Evolutionary conservation across 139 green algal genomes (phyloP), one percentile per base, ranked within the genome.

Genomic region (Chlamydomonas asymmetrica): DNA sequence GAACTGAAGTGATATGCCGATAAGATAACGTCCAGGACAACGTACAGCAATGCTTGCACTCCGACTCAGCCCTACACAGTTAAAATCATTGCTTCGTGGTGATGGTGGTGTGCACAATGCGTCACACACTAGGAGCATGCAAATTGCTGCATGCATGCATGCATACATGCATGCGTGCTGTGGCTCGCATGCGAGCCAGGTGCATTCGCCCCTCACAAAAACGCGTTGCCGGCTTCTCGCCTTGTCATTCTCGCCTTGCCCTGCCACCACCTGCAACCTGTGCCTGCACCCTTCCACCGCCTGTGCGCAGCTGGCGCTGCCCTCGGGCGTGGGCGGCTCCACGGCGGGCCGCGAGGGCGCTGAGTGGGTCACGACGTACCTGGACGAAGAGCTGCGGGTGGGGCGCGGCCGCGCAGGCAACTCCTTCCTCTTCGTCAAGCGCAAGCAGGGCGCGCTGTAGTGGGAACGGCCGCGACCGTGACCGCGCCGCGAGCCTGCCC

Each of bases 341-440:
- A 59, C 59, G 13, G 40, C 71, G 56, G 29, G 23, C 4, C 49
- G 79, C 2, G n/a, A 27, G 18, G 80, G 80, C 0, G 80, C 80
- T n/a, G 63, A 73, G 29, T 85, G 80, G 80, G 39, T 71, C 29
- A 85, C 80, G 8, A 79, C 74, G 13, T 85, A 75, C 63, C 32
- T 78, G 8, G 80, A 85, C 59, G 49, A 75, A 9, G 74, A 81
- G 7, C 40, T 79, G 40, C 60, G 80, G 22, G 32, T 85, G 18
- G 80, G 80, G 4, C 64, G 60, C 5, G 74, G 74, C 34, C 66
- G 54, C 35, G 39, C 68, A 31, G 74, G 74, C 32, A 80, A 85
- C 67, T 63, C 65, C 27, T 85, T 85, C 73, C 56, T 81, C 20
- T 85, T 85, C 60, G 59, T n/a, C n/a, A n/a, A n/a, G n/a, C n/a